Evolutionary conservation across 75 land plant species (phyloP).

Genomic region (Pinus tabuliformis): DNA sequence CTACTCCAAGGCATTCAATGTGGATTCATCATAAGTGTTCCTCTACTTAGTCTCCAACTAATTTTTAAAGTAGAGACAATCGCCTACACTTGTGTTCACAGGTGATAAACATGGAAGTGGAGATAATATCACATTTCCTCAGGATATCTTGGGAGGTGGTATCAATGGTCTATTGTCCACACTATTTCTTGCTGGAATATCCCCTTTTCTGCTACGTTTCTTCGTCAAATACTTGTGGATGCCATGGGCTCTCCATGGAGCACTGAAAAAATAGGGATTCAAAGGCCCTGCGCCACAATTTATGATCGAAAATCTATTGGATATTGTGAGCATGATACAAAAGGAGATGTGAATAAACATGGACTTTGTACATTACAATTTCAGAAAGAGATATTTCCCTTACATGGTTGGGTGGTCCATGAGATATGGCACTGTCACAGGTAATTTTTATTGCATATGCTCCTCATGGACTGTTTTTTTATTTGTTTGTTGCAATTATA

Average conservation of each 20-base stretch:
- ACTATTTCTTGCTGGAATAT: not conserved
- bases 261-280: not conserved
- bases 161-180: too few species aligned
- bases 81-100: too few species aligned
- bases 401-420: constrained; percentile 13
- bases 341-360: not conserved
- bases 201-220: not conserved
- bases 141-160: too few species aligned
- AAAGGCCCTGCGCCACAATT: not conserved
- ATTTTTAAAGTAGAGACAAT: too few species aligned
- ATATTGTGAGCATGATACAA: not conserved
- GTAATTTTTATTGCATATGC: too few species aligned
- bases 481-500: too few species aligned
- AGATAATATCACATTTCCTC: too few species aligned
- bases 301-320: not conserved
- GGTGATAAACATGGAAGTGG: too few species aligned
- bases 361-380: not conserved
- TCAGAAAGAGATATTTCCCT: constrained; percentile 13
- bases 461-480: too few species aligned
- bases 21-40: too few species aligned
- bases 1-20: too few species aligned
- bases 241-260: not conserved
- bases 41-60: too few species aligned
- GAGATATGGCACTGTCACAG: constrained; percentile 7
- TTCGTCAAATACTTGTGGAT: not conserved